Base-by-base conservation (phyloP, 176 grass and related monocot genomes). In the Triticum urartu region DNA sequence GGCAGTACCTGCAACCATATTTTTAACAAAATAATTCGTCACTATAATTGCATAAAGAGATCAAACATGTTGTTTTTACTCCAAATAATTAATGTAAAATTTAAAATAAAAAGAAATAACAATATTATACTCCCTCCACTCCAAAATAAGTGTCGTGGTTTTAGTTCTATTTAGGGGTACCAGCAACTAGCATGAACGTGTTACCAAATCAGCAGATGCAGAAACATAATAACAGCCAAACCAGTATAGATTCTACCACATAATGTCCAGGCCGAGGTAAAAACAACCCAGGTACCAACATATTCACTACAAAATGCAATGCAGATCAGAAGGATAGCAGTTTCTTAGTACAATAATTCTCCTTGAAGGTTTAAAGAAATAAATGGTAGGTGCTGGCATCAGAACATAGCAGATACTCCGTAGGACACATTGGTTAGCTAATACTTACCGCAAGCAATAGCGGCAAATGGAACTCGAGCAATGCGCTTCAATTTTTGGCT, bases 401-500 rank as follows among this genome's bases (percentile, higher is more conserved):
- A 33, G 20, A 58, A 78, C 58, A 33, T 65, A 26, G 63, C 52
- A 47, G 52, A 15, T 70, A 20, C 56, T 59, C 18, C 6, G 7
- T 21, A 54, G 69, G 26, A 66, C 26, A 80, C 56, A 77, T 56
- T 78, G 9, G 75, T n/a, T 68, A 48, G 77, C 61, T 48, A 18
- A 15, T 48, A 64, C 77, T 79, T 90, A 93, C 91, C 91, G 24
- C 78, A 93, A 77, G 91, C 83, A 67, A 90, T 67, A 56, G 86
- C 77, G 42, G 79, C 82, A 86, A 91, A 94, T 77, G 92, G 92
- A 89, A 94, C 74, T 39, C 89, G 89, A 65, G 89, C 67, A 81
- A 86, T 81, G 58, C 77, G 74, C 89, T 94, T 94, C 79, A 94
- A 56, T 84, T 83, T 94, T 77, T 94, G 89, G 33, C 92, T 94